These are phyloP conservation scores for Linnemannia exigua DNA, from an alignment of 192 early-diverging fungal species.

Conservation along the genomic window DNA sequence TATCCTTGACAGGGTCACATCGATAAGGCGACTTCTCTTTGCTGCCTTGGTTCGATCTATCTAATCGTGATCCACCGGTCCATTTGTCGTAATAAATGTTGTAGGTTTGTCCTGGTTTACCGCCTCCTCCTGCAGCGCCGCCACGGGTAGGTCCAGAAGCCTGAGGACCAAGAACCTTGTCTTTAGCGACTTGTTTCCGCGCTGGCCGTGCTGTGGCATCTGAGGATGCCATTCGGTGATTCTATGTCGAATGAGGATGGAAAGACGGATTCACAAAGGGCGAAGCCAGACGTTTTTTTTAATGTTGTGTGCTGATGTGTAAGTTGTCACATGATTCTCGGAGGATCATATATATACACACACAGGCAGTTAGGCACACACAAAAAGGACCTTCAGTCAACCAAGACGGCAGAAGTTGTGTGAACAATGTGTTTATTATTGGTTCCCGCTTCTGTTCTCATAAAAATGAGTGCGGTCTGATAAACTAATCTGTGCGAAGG, in stretches of 20 bases:
- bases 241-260: not conserved
- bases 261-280: not conserved
- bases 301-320: not conserved
- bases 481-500: not conserved
- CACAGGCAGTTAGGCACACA: not conserved
- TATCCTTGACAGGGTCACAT: conserved; percentile 74
- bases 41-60: not conserved
- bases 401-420: not conserved
- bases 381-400: not conserved
- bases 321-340: not conserved
- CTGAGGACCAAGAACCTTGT: conserved; percentile 34
- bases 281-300: not conserved
- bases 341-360: not conserved
- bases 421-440: conserved; percentile 1
- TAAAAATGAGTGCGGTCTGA: not conserved
- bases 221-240: not conserved
- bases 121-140: not conserved
- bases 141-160: conserved; percentile 1
- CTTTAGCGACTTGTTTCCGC: conserved; percentile 43
- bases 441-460: not conserved
- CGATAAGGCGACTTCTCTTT: conserved; percentile 71
- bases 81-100: conserved; percentile 61
- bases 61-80: conserved; percentile 28
- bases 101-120: conserved; percentile 47
- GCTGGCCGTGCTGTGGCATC: conserved; percentile 35